Conservation (phyloP, 2,329 filamentous ascomycete species). For the Phyllosticta citribraziliensis region DNA sequence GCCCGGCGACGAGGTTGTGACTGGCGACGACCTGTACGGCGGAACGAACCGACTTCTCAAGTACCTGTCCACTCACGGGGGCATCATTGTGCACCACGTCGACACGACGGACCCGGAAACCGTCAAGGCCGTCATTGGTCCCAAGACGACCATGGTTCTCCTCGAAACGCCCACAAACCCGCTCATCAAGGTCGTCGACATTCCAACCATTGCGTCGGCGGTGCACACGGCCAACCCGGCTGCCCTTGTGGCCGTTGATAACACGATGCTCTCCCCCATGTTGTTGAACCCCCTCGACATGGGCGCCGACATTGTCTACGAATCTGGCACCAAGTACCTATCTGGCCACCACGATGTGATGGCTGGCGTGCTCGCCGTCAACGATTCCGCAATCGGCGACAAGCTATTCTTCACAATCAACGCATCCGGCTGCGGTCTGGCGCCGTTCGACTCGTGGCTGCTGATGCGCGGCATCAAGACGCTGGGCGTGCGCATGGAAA, state of each 20-base stretch:
- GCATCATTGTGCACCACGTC: constrained; percentile 90
- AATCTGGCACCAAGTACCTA: constrained; percentile 95
- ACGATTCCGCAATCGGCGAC: constrained; percentile 71
- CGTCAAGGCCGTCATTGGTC: constrained; percentile 58
- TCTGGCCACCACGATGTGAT: constrained; percentile 98
- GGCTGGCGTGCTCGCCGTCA: constrained; percentile 92
- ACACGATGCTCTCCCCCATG: constrained; percentile 97
- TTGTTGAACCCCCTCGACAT: constrained; percentile 88
- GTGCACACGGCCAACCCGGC: constrained; percentile 69
- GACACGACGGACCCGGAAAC: constrained; percentile 75
- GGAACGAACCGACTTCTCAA: constrained; percentile 90
- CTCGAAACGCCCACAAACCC: constrained; percentile 97
- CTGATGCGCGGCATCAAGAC: constrained; percentile 95
- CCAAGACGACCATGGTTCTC: constrained; percentile 89
- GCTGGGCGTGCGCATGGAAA: constrained; percentile 94
- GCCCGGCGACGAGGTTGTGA: constrained; percentile 93
- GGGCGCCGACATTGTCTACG: constrained; percentile 92
- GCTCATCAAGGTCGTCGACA: constrained; percentile 94
- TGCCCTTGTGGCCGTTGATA: constrained; percentile 85
- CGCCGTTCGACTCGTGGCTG: constrained; percentile 92
- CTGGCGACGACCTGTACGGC: constrained; percentile 92
- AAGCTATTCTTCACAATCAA: constrained; percentile 97
- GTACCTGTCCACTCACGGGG: constrained; percentile 79
- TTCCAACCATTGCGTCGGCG: constrained; percentile 65
- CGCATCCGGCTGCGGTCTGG: constrained; percentile 83